These are phyloP conservation scores for Syzygium syzygioides DNA, from an alignment of 441 rosid genomes.

Conservation along the genomic window DNA sequence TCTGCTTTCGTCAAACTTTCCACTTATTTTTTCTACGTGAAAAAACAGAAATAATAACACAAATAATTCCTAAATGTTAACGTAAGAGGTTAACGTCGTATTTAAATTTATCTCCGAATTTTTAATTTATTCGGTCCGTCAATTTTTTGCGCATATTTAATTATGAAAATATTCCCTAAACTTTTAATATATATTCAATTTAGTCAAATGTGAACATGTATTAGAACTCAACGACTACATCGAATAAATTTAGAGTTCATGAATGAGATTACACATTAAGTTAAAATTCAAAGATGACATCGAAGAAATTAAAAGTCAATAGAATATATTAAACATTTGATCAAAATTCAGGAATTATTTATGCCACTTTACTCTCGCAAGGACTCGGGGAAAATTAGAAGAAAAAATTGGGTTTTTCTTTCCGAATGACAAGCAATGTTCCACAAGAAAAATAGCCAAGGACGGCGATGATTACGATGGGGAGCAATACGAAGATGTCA, in stretches of 20 bases:
- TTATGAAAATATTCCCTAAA: too few relatives aligned
- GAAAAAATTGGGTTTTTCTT: not conserved
- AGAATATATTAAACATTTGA: accelerated
- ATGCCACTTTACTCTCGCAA: not conserved
- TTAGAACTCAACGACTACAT: not conserved
- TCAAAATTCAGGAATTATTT: not conserved
- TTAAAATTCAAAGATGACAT: not conserved
- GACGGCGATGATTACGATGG: not conserved
- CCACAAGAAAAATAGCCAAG: not conserved
- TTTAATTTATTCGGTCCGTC: too few relatives aligned
- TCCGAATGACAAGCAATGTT: not conserved
- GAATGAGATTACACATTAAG: too few relatives aligned
- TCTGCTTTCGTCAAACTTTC: not conserved
- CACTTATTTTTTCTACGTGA: not conserved
- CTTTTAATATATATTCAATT: too few relatives aligned
- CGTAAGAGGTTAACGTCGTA: too few relatives aligned
- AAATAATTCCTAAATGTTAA: accelerated
- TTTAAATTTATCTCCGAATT: too few relatives aligned
- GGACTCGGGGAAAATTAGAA: not conserved
- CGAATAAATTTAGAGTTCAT: not conserved
- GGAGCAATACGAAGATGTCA: not conserved
- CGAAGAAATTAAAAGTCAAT: accelerated
- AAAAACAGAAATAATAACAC: not conserved
- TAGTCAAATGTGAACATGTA: too few relatives aligned
- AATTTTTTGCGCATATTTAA: too few relatives aligned